phyloP scores from a whole-genome alignment of 2,329 filamentous ascomycete species.

The Coniella lustricola region DNA sequence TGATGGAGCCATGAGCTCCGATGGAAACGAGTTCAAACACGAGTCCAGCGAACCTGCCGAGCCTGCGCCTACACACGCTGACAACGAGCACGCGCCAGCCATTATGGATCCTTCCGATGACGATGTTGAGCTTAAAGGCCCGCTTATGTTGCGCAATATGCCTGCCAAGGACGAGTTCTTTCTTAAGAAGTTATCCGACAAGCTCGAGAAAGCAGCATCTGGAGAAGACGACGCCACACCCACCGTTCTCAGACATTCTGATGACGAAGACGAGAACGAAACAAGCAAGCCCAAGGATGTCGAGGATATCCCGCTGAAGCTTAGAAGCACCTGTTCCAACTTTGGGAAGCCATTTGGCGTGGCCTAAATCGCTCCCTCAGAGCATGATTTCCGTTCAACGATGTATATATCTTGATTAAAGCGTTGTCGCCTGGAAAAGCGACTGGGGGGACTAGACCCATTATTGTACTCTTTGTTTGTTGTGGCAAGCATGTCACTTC shows the following conservation, averaged over 20 bases:
- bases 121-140: slow-evolving; percentile 43
- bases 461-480: neutral
- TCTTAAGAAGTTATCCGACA: slow-evolving; percentile 41
- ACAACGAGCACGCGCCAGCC: slow-evolving; percentile 20
- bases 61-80: slow-evolving; percentile 11
- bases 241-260: slow-evolving; percentile 29
- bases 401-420: neutral
- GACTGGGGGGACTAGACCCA: too few species aligned
- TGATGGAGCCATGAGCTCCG: slow-evolving; percentile 17
- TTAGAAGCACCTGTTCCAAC: slow-evolving; percentile 36
- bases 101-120: slow-evolving; percentile 31
- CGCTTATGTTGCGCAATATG: slow-evolving; percentile 48
- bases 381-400: too few species aligned
- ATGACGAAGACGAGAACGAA: slow-evolving; percentile 13
- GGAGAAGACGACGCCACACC: slow-evolving; percentile 41
- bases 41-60: slow-evolving; percentile 18
- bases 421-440: too few species aligned
- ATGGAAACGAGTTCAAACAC: slow-evolving; percentile 9
- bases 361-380: neutral
- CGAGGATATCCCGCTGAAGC: slow-evolving; percentile 38
- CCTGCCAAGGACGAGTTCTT: slow-evolving; percentile 51
- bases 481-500: too few species aligned
- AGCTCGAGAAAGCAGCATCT: slow-evolving; percentile 42
- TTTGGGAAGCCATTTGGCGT: slow-evolving; percentile 41
- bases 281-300: slow-evolving; percentile 27